These are phyloP conservation scores for Aegilops speltoides DNA, from an alignment of 176 grass and related monocot genomes.

Conservation along the genomic window DNA sequence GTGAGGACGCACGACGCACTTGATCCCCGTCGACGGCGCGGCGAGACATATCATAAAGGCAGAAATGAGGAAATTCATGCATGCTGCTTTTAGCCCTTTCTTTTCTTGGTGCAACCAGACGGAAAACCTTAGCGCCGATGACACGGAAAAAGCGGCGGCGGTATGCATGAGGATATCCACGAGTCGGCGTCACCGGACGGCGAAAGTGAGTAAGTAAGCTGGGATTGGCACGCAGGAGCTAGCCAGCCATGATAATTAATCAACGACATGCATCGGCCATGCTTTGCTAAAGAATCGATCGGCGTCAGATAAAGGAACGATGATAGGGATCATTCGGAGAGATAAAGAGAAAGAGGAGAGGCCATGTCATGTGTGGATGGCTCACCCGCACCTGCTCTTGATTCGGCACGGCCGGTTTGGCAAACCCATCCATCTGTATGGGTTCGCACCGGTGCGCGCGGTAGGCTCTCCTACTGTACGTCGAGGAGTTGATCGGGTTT, in stretches of 20 bases:
- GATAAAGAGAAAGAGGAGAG: background rate
- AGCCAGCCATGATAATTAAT: background rate
- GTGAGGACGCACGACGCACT: background rate
- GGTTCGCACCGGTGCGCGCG: background rate
- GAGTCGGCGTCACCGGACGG: background rate
- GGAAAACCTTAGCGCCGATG: background rate
- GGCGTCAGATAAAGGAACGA: background rate
- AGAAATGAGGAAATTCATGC: background rate
- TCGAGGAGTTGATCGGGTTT: background rate
- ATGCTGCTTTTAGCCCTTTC: background rate
- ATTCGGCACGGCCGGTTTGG: background rate
- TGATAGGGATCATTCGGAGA: background rate
- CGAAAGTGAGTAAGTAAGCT: background rate
- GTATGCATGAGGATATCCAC: background rate
- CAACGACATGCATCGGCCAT: background rate
- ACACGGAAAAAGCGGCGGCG: background rate
- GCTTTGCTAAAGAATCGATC: background rate
- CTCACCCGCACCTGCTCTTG: background rate
- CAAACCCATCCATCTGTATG: background rate
- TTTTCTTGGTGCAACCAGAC: slow-evolving; percentile 7
- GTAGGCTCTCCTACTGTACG: background rate
- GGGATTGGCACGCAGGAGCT: background rate
- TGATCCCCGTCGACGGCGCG: background rate
- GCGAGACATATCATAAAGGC: background rate
- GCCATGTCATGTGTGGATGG: background rate